These are phyloP conservation scores for Malus hybrid DNA, from an alignment of 331 rosid genomes.

Conservation along the genomic window DNA sequence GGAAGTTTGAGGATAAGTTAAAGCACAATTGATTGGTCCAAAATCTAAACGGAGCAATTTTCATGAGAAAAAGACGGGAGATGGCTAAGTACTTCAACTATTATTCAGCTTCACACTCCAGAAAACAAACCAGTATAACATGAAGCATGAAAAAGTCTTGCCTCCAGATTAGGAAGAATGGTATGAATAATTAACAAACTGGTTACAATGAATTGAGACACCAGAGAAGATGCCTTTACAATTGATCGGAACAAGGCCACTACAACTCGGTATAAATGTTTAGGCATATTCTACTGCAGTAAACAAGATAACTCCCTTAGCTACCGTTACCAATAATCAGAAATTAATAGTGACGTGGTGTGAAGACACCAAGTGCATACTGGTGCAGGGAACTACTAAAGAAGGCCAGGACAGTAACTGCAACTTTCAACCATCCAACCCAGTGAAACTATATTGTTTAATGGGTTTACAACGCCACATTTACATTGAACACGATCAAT, in stretches of 20 bases:
- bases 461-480: neutral
- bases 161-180: neutral
- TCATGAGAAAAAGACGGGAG: neutral
- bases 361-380: neutral
- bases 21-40: neutral
- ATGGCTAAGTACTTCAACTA: neutral
- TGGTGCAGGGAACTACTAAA: neutral
- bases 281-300: neutral
- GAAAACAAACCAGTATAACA: too few species aligned
- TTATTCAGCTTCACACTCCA: neutral
- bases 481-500: neutral
- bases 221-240: neutral
- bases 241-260: neutral
- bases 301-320: neutral
- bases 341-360: neutral
- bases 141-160: too few species aligned
- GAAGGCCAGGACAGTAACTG: neutral
- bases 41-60: neutral
- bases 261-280: neutral
- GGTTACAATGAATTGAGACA: neutral
- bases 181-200: too few species aligned
- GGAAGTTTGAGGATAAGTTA: neutral
- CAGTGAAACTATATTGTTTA: neutral
- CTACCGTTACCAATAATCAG: neutral
- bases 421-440: neutral